Conservation (phyloP, 2,329 filamentous ascomycete species). For the Lasiodiplodia theobromae region DNA sequence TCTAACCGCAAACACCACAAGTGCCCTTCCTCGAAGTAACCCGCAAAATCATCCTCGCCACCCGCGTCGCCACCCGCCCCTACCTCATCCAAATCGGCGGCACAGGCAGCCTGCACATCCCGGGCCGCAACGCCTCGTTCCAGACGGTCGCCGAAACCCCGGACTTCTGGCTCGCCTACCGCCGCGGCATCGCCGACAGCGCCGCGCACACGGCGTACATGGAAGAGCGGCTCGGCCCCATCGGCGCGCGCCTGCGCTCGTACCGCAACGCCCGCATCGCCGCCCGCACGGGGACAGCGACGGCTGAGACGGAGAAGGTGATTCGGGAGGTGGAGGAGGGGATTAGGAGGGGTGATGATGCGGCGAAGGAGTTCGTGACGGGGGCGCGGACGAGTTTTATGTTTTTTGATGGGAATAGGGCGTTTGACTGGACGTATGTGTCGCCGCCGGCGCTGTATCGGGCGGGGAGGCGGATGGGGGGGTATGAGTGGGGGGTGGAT, state of each 20-base stretch:
- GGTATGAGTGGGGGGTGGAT: conserved; percentile 43
- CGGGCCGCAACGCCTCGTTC: conserved; percentile 30
- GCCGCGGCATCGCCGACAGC: conserved; percentile 44
- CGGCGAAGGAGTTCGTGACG: conserved; percentile 43
- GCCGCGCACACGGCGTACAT: conserved; percentile 45
- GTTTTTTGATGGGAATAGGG: conserved; percentile 46
- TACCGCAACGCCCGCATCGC: conserved; percentile 41
- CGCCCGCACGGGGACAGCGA: conserved; percentile 32
- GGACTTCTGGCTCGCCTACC: conserved; percentile 45
- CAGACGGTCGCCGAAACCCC: conserved; percentile 41
- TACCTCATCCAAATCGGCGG: conserved; percentile 48
- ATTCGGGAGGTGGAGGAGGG: conserved; percentile 32
- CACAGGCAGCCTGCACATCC: conserved; percentile 43
- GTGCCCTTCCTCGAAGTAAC: conserved; percentile 46
- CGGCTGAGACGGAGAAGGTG: not conserved
- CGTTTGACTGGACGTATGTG: conserved; percentile 45
- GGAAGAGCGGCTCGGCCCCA: conserved; percentile 44
- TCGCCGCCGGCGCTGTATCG: conserved; percentile 44
- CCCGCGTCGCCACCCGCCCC: conserved; percentile 34
- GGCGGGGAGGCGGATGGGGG: conserved; percentile 42
- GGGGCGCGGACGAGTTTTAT: conserved; percentile 44
- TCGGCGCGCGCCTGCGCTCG: conserved; percentile 38
- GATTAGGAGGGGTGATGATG: conserved; percentile 37
- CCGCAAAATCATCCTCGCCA: conserved; percentile 44
- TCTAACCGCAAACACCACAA: too few relatives aligned